These are phyloP conservation scores for Clonostachys byssicola DNA, from an alignment of 2,329 filamentous ascomycete genomes.

Conservation along the genomic window DNA sequence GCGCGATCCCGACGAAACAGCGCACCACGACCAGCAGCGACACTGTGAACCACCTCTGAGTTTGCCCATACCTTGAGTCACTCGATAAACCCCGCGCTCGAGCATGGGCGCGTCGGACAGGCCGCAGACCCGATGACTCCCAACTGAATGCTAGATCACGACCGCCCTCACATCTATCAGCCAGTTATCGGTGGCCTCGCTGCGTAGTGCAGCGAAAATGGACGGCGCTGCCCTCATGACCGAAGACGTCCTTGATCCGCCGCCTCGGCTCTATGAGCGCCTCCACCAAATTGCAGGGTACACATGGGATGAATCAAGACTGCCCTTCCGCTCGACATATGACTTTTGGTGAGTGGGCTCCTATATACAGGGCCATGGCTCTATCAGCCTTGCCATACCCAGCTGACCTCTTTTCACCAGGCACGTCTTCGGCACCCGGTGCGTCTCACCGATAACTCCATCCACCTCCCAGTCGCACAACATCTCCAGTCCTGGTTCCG, in stretches of 20 bases:
- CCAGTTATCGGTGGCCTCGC: background rate
- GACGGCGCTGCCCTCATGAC: constrained; percentile 42
- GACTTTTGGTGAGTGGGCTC: constrained; percentile 68
- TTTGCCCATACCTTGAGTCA: too few species aligned
- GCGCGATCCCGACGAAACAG: too few species aligned
- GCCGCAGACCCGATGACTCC: constrained; percentile 1
- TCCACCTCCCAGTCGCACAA: constrained; percentile 40
- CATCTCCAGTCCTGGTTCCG: constrained; percentile 31
- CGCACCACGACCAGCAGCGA: too few species aligned
- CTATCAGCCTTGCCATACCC: background rate
- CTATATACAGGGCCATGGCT: background rate
- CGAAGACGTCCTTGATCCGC: constrained; percentile 58
- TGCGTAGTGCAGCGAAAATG: constrained; percentile 30
- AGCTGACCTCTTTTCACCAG: constrained; percentile 25
- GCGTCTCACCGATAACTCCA: constrained; percentile 41
- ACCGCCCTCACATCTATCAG: background rate
- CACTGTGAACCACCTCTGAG: too few species aligned
- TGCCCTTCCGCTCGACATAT: constrained; percentile 66
- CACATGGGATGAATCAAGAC: constrained; percentile 65
- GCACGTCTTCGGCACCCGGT: constrained; percentile 64
- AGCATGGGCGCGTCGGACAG: constrained; percentile 3
- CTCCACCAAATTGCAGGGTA: constrained; percentile 71
- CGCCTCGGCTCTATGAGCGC: constrained; percentile 66
- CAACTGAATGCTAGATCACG: background rate
- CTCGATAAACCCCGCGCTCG: background rate